These are phyloP conservation scores for Nigrospora sphaerica DNA, from an alignment of 2,329 filamentous ascomycete species.

Conservation along the genomic window DNA sequence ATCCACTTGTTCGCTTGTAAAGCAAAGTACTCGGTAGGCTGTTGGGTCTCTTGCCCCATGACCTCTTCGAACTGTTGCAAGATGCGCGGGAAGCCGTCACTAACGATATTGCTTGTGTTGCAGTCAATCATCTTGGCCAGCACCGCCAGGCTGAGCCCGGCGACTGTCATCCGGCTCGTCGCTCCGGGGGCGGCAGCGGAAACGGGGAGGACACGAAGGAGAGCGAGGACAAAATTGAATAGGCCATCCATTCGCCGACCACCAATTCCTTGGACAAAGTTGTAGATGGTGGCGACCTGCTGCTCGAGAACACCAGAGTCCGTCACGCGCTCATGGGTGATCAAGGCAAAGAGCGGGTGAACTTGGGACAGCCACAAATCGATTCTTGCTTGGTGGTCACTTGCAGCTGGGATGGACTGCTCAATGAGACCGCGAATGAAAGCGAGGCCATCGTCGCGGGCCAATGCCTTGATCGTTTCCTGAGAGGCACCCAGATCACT, in stretches of 20 bases:
- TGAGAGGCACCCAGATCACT: conserved; percentile 21
- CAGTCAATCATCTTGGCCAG: conserved; percentile 27
- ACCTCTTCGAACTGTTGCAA: conserved; percentile 5
- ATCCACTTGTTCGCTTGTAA: conserved; percentile 22
- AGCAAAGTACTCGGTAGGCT: conserved; percentile 14
- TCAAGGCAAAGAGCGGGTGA: conserved; percentile 24
- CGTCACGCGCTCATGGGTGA: conserved; percentile 25
- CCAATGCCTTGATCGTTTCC: conserved; percentile 19
- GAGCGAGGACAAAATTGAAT: conserved; percentile 20
- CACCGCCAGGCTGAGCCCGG: conserved; percentile 18
- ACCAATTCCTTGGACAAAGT: conserved; percentile 25
- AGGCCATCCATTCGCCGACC: conserved; percentile 21
- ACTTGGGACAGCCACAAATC: conserved; percentile 18
- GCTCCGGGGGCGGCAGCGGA: background rate
- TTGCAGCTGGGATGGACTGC: conserved; percentile 9
- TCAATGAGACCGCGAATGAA: conserved; percentile 18
- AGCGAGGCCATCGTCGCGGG: conserved; percentile 17
- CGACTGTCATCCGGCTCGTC: background rate
- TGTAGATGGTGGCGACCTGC: conserved; percentile 25
- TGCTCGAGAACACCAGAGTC: conserved; percentile 31
- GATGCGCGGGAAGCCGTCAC: conserved; percentile 14
- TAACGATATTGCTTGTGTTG: conserved; percentile 26
- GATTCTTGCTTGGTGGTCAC: background rate
- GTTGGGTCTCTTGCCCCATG: conserved; percentile 1
- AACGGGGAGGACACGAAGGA: conserved; percentile 9